These are phyloP conservation scores for Beta vulgaris DNA, from an alignment of 148 eudicot species.

Conservation along the genomic window DNA sequence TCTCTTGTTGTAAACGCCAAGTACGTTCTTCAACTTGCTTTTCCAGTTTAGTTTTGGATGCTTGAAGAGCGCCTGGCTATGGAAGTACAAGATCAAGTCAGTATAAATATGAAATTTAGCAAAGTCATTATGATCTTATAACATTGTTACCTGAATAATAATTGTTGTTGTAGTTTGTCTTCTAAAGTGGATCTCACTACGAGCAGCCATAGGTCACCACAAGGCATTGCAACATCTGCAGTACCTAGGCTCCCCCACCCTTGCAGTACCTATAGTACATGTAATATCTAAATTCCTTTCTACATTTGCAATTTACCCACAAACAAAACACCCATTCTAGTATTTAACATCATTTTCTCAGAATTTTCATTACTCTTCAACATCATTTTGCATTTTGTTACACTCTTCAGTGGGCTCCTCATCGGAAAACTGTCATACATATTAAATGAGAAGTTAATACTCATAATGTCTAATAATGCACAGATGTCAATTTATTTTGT, in stretches of 20 bases:
- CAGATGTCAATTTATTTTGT: not conserved
- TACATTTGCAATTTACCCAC: not conserved
- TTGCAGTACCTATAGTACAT: too few species aligned
- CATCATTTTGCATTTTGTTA: not conserved
- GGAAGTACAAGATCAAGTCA: too few species aligned
- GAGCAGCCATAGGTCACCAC: too few species aligned
- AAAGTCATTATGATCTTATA: too few species aligned
- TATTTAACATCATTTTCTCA: not conserved
- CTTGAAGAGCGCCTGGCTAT: slow-evolving; percentile 61
- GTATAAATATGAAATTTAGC: too few species aligned
- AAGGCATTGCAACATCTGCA: too few species aligned
- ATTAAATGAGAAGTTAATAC: not conserved
- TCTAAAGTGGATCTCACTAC: too few species aligned
- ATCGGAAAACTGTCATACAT: not conserved
- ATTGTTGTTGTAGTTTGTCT: too few species aligned
- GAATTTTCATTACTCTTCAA: not conserved
- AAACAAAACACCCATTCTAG: not conserved
- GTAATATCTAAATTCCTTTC: too few species aligned
- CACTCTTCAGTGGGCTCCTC: not conserved
- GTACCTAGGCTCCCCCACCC: too few species aligned
- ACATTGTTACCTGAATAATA: too few species aligned
- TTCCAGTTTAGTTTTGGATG: slow-evolving; percentile 69
- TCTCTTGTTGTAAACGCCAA: slow-evolving; percentile 60
- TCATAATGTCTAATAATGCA: not conserved
- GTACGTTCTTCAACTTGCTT: slow-evolving; percentile 75